Conservation (phyloP, 768 basidiomycete genomes). For the Rhodotorula diobovata region DNA sequence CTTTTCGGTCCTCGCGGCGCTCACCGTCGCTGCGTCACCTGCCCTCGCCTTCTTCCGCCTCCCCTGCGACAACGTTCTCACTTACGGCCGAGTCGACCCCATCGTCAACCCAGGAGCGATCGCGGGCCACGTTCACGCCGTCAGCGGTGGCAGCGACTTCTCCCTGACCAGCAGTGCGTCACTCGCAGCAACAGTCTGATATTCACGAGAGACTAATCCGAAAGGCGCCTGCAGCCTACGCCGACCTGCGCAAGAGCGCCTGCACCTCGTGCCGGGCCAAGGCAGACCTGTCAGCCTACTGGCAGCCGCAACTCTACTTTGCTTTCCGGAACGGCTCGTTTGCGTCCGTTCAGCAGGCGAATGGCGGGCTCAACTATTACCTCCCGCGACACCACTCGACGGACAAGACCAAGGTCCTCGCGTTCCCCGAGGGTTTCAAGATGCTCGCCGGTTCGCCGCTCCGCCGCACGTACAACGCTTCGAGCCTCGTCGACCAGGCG, state of each 20-base stretch:
- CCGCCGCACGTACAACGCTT: constrained; percentile 45
- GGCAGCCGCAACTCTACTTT: constrained; percentile 24
- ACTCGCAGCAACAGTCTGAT: too few species aligned
- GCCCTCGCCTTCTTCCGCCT: background rate
- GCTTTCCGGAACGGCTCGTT: constrained; percentile 7
- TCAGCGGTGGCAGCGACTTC: constrained; percentile 49
- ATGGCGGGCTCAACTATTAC: constrained; percentile 35
- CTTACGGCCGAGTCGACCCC: constrained; percentile 38
- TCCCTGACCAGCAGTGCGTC: background rate
- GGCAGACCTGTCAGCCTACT: constrained; percentile 45
- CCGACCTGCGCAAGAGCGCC: constrained; percentile 38
- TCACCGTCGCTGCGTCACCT: background rate
- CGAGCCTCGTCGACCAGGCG: constrained; percentile 44
- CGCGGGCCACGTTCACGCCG: constrained; percentile 44
- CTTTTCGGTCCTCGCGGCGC: background rate
- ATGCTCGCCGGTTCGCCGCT: constrained; percentile 49
- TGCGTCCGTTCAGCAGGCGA: background rate
- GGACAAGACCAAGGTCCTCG: constrained; percentile 44
- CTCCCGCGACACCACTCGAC: constrained; percentile 44
- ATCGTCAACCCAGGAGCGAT: constrained; percentile 38
- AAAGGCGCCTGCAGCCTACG: constrained; percentile 45
- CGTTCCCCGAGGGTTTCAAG: constrained; percentile 49
- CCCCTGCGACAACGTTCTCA: background rate
- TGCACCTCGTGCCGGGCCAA: constrained; percentile 49
- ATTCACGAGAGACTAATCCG: too few species aligned